Percentiles rank a stretch among this genome's conserved stretches.
phyloP scores from a whole-genome alignment of 2,329 filamentous ascomycete genomes.

The Talaromyces sp. region DNA sequence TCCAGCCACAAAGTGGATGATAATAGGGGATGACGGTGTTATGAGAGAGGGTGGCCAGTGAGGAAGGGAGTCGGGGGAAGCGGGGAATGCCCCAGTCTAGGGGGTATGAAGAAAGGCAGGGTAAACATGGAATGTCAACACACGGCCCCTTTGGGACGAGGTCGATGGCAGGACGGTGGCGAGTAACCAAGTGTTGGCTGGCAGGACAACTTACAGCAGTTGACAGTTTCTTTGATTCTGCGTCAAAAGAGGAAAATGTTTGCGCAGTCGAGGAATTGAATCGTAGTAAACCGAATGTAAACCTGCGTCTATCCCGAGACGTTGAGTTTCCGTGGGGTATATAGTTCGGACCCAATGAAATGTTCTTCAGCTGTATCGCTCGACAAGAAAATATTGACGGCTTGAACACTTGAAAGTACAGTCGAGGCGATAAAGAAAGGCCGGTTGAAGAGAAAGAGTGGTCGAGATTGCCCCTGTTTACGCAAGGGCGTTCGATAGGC shows the following conservation, averaged over 20 bases:
- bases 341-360: background rate
- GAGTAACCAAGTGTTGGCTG: background rate
- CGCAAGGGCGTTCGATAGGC: constrained; percentile 21
- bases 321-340: background rate
- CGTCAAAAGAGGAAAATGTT: no score
- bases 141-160: constrained; percentile 7
- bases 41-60: background rate
- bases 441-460: background rate
- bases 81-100: constrained; percentile 10
- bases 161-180: background rate
- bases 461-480: background rate
- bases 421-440: background rate
- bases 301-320: background rate
- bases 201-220: background rate
- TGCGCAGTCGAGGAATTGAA: background rate
- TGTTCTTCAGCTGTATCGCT: background rate
- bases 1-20: background rate
- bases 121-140: constrained; percentile 15
- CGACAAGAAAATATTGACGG: background rate
- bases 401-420: background rate
- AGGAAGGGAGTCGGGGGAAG: constrained; percentile 7
- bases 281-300: background rate
- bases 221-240: background rate
- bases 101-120: constrained; percentile 5
- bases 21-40: background rate